Conservation (phyloP, 768 basidiomycete genomes). For the Phlebiopsis gigantea region DNA sequence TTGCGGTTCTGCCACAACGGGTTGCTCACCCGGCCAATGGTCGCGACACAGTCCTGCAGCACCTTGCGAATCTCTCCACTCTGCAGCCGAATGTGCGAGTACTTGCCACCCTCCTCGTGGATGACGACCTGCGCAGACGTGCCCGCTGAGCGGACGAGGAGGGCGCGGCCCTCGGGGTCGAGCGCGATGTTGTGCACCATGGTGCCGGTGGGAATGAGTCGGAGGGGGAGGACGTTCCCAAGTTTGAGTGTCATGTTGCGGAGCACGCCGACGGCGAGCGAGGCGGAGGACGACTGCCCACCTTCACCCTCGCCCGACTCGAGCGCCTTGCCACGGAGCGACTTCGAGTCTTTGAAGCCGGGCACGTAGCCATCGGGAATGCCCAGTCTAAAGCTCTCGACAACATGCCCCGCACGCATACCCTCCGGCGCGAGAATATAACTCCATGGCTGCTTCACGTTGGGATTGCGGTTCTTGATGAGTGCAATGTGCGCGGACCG, state of each 20-base stretch:
- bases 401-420: constrained; percentile 79
- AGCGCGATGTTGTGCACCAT: constrained; percentile 85
- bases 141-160: constrained; percentile 88
- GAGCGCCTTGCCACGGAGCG: constrained; percentile 19
- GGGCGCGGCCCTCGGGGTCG: constrained; percentile 65
- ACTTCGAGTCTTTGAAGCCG: constrained; percentile 27
- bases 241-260: constrained; percentile 80
- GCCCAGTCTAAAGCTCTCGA: constrained; percentile 81
- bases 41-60: constrained; percentile 76
- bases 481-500: constrained; percentile 94
- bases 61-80: constrained; percentile 92
- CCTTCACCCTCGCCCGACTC: constrained; percentile 16
- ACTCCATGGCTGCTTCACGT: constrained; percentile 60
- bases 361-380: constrained; percentile 74
- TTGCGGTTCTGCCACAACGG: constrained; percentile 78
- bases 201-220: constrained; percentile 88
- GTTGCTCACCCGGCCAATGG: constrained; percentile 90
- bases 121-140: constrained; percentile 76
- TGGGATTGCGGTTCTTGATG: constrained; percentile 55
- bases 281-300: constrained; percentile 37
- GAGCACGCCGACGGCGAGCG: constrained; percentile 78
- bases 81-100: constrained; percentile 80
- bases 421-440: constrained; percentile 94
- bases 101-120: constrained; percentile 66
- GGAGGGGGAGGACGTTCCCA: constrained; percentile 90